These are phyloP conservation scores for Botrytis hyacinthi DNA, from an alignment of 2,329 filamentous ascomycete species.

Conservation along the genomic window DNA sequence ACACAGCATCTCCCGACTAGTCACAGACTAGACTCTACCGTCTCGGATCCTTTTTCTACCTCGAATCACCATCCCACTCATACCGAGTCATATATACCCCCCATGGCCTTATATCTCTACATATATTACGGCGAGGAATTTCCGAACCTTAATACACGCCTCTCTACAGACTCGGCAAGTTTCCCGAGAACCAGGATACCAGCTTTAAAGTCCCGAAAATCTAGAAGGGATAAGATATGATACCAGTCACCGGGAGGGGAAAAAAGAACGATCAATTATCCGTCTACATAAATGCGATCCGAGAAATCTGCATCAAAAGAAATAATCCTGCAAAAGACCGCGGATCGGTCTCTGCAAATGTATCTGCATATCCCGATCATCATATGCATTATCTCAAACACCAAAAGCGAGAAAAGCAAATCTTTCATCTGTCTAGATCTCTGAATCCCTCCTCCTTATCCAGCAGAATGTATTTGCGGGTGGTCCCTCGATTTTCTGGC, in stretches of 20 bases:
- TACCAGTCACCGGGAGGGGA: accelerated
- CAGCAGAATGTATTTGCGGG: neutral
- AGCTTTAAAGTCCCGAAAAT: neutral
- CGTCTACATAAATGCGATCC: neutral
- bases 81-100: neutral
- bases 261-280: accelerated
- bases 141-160: neutral
- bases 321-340: neutral
- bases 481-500: accelerated
- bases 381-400: neutral
- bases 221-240: accelerated
- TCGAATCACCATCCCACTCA: no score
- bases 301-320: neutral
- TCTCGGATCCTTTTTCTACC: neutral
- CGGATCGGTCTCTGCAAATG: accelerated
- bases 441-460: neutral
- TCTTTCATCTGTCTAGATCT: neutral
- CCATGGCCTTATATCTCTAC: neutral
- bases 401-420: neutral
- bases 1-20: neutral
- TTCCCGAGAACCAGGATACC: neutral
- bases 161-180: no score
- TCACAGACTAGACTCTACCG: neutral
- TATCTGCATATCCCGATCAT: neutral
- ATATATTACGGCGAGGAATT: neutral